Conservation (phyloP, 805 yeast species). For the Yarrowia sp. region DNA sequence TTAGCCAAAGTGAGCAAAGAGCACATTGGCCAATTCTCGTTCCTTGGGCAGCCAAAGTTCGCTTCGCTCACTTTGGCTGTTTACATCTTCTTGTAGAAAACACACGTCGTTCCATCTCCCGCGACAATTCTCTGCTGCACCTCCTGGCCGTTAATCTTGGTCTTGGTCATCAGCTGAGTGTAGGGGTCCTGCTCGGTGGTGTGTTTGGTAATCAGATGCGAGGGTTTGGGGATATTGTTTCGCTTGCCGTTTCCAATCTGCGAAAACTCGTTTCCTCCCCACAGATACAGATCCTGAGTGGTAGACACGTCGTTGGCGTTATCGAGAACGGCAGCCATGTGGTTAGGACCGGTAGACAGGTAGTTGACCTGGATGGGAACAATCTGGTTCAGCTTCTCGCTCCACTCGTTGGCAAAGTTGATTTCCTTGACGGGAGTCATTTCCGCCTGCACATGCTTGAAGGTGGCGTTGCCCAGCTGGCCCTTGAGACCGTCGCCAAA, state of each 20-base stretch:
- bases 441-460: conserved; percentile 70
- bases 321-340: conserved; percentile 63
- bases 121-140: conserved; percentile 67
- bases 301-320: conserved; percentile 52
- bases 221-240: conserved; percentile 54
- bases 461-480: conserved; percentile 81
- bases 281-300: conserved; percentile 62
- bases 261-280: conserved; percentile 87
- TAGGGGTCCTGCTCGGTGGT: conserved; percentile 25
- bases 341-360: conserved; percentile 71
- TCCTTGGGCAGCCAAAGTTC: background rate
- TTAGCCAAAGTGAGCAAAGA: too few species aligned
- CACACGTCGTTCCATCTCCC: conserved; percentile 67
- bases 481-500: conserved; percentile 90
- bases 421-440: conserved; percentile 67
- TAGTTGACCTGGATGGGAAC: conserved; percentile 58
- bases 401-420: conserved; percentile 59
- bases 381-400: conserved; percentile 55
- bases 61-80: background rate
- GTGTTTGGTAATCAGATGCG: conserved; percentile 37
- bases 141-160: conserved; percentile 43
- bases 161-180: conserved; percentile 31
- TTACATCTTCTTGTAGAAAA: conserved; percentile 57
- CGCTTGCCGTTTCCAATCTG: conserved; percentile 86
- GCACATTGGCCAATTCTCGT: too few species aligned